phyloP scores from a whole-genome alignment of 2,329 filamentous ascomycete genomes.

The Xylariaceae sp. region DNA sequence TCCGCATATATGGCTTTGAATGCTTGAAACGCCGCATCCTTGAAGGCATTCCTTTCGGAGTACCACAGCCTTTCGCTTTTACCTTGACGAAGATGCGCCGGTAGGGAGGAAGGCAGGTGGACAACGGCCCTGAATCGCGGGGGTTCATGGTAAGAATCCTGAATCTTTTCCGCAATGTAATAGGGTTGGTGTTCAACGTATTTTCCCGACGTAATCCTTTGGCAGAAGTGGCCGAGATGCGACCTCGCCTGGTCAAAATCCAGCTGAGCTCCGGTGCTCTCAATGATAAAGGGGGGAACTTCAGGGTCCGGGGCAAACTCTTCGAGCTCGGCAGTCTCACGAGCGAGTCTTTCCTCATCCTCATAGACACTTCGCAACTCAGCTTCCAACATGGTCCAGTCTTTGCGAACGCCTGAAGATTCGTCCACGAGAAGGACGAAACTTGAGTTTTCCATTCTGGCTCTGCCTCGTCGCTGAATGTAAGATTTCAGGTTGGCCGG shows the following conservation, averaged over 20 bases:
- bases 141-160: conserved; percentile 22
- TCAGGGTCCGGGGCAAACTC: conserved; percentile 32
- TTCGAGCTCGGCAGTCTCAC: conserved; percentile 45
- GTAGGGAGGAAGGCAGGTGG: conserved; percentile 64
- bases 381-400: conserved; percentile 64
- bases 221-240: conserved; percentile 82
- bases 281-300: conserved; percentile 35
- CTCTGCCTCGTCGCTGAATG: conserved; percentile 52
- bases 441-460: conserved; percentile 46
- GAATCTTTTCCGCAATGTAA: conserved; percentile 49
- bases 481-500: conserved; percentile 50
- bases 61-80: conserved; percentile 54
- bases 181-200: conserved; percentile 63
- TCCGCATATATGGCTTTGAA: conserved; percentile 65
- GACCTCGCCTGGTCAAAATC: conserved; percentile 66
- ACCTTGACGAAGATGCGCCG: conserved; percentile 53
- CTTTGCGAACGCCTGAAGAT: conserved; percentile 27
- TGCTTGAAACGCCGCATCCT: conserved; percentile 79
- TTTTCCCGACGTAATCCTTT: conserved; percentile 49
- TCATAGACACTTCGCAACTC: conserved; percentile 68
- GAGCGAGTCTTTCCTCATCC: conserved; percentile 52
- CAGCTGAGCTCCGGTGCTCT: conserved; percentile 55
- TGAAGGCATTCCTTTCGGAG: conserved; percentile 66
- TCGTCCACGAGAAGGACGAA: conserved; percentile 44
- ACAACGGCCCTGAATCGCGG: conserved; percentile 53